Base-by-base conservation (phyloP, 495 filamentous ascomycete genomes). In the Acidomyces sp. region DNA sequence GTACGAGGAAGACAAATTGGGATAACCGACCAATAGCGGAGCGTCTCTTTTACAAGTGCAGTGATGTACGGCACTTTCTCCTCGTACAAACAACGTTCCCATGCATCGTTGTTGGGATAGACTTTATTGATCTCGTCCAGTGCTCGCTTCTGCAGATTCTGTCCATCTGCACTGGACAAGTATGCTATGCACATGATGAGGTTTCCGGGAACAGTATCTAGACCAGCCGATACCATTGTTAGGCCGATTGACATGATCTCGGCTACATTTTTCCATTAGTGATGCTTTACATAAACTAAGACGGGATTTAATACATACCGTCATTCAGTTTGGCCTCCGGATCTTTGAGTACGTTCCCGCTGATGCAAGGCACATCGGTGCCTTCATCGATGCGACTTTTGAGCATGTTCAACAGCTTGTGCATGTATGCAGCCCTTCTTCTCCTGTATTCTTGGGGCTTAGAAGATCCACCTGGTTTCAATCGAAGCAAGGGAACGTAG, bases 1-100 rank as follows among this genome's bases (percentile, higher is more conserved):
- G 68, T 69, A 3, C 77, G 65, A 0, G 79, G 79, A 5, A 84
- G 64, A 46, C 75, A 79, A 47, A 82, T 77, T 9, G 78, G 51
- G 47, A 82, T 75, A n/a, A 84, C 77, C 2, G 72, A 78, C 69
- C 72, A 84, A 62, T 71, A 84, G 41, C 79, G 68, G 10, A 82
- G 66, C 20, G 70, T 71, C 54, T 84, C 79, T 49, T 80, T 79
- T 36, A 78, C 74, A 26, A 84, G 51, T 0, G 79, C 78, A 0
- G 75, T 76, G 26, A 84, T 61, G 49, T 84, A 84, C 13, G 74
- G 72, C 1, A 82, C 68, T 45, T 80, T 82, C 44, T 81, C 78
- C 52, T 81, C 78, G 4, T 71, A 53, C 11, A 81, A 61, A 39
- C 75, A 82, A 27, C 63, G 64, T 36, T 73, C 69, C 71, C 78